Percentiles rank a stretch among this genome's conserved stretches.
phyloP scores from a whole-genome alignment of 179 eudicot genomes.

The Amaranthus tricolor region DNA sequence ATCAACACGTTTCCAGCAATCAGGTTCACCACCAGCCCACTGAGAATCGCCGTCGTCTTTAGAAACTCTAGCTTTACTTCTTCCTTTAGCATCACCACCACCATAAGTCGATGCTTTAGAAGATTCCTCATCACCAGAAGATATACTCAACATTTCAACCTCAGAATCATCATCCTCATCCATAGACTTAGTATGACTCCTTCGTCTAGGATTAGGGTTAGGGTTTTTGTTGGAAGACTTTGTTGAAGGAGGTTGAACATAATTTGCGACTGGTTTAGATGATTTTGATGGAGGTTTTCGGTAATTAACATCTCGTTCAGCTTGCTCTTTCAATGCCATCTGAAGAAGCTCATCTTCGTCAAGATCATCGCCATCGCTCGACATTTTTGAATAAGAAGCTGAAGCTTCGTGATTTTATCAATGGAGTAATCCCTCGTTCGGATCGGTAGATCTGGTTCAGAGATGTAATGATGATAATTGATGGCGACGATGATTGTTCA shows the following conservation, averaged over 20 bases:
- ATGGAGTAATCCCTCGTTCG: slow-evolving; percentile 1
- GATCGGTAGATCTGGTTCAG: slow-evolving; percentile 16
- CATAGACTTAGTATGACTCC: slow-evolving; percentile 38
- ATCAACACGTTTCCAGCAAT: slow-evolving; percentile 83
- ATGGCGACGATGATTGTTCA: neutral
- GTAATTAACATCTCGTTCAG: slow-evolving; percentile 47
- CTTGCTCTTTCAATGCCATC: slow-evolving; percentile 50
- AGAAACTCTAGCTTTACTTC: slow-evolving; percentile 27
- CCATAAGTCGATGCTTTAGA: slow-evolving; percentile 37
- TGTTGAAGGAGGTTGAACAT: slow-evolving; percentile 63
- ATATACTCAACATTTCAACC: slow-evolving; percentile 90
- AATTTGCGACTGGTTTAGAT: slow-evolving; percentile 69
- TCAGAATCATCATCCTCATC: slow-evolving; percentile 94
- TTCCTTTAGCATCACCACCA: slow-evolving; percentile 19
- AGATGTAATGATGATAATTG: neutral
- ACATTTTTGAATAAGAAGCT: slow-evolving; percentile 20
- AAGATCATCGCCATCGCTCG: slow-evolving; percentile 38
- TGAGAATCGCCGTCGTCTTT: slow-evolving; percentile 49
- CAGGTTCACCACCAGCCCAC: slow-evolving; percentile 90
- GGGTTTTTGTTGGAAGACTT: slow-evolving; percentile 21
- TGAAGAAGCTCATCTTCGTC: slow-evolving; percentile 60
- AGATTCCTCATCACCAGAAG: slow-evolving; percentile 89
- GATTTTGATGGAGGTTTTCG: slow-evolving; percentile 22
- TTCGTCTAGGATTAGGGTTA: slow-evolving; percentile 28
- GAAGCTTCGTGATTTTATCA: neutral